Evolutionary conservation across 2,329 filamentous ascomycete species (phyloP).

Genomic region (Camptophora hylomeconis): DNA sequence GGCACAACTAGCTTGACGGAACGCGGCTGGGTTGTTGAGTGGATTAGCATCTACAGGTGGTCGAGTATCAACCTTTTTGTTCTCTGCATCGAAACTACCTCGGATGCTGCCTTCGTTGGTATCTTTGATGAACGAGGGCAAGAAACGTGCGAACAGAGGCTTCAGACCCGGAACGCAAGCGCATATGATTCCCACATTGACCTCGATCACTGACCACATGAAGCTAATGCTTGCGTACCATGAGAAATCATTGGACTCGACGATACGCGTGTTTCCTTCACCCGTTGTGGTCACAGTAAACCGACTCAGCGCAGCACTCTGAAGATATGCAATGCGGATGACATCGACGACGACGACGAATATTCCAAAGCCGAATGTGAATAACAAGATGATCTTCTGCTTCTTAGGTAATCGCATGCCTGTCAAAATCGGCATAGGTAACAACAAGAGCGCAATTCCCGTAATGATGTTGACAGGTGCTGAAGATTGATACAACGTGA

Average conservation of each 20-base stretch:
- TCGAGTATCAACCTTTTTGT: constrained; percentile 3
- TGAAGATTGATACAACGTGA: constrained; percentile 56
- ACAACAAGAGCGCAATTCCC: constrained; percentile 71
- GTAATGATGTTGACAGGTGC: constrained; percentile 87
- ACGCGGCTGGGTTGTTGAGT: constrained; percentile 17
- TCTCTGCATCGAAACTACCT: constrained; percentile 8
- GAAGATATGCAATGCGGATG: constrained; percentile 77
- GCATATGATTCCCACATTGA: constrained; percentile 80
- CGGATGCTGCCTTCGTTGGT: constrained; percentile 18
- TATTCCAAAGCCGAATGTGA: constrained; percentile 76
- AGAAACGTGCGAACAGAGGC: constrained; percentile 57
- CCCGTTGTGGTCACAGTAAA: constrained; percentile 23
- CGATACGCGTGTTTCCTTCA: constrained; percentile 12
- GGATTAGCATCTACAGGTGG: constrained; percentile 8
- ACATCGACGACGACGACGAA: constrained; percentile 85
- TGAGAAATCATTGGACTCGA: constrained; percentile 34
- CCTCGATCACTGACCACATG: constrained; percentile 90
- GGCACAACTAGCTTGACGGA: constrained; percentile 9
- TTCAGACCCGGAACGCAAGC: constrained; percentile 89
- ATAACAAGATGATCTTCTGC: constrained; percentile 75
- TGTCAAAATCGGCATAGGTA: constrained; percentile 80
- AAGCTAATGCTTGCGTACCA: constrained; percentile 74
- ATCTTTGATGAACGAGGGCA: constrained; percentile 45
- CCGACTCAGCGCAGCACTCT: constrained; percentile 48
- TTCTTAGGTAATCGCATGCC: constrained; percentile 71